These are phyloP conservation scores for Chytriomyces sp. DNA, from an alignment of 192 early-diverging fungal genomes.

Conservation along the genomic window DNA sequence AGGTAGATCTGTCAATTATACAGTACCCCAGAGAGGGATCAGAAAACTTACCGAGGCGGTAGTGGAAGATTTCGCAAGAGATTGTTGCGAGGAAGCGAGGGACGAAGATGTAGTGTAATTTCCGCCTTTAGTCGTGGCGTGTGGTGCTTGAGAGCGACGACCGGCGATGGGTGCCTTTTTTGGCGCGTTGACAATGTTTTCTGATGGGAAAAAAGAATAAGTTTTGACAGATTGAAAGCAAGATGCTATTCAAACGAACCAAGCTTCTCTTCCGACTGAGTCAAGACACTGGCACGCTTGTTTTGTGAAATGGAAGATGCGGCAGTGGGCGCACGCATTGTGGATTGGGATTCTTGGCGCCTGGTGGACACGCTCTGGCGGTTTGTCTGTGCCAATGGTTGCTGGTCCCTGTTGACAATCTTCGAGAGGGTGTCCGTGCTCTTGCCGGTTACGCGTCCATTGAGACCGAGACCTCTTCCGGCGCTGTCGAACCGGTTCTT, in stretches of 20 bases:
- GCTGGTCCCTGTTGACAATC: constrained; percentile 42
- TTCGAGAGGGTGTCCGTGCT: constrained; percentile 42
- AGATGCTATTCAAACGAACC: constrained; percentile 20
- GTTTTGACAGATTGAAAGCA: too few relatives aligned
- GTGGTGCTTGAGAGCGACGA: constrained; percentile 4
- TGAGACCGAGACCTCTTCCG: constrained; percentile 54
- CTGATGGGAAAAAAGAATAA: not conserved
- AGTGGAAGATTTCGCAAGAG: constrained; percentile 12
- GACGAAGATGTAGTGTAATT: constrained; percentile 12
- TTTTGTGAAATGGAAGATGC: not conserved
- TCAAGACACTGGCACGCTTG: constrained; percentile 35
- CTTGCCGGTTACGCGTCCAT: constrained; percentile 48
- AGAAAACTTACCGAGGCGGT: not conserved
- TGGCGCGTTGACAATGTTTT: constrained; percentile 43
- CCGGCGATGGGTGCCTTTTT: constrained; percentile 40
- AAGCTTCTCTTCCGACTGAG: constrained; percentile 42
- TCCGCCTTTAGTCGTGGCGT: not conserved
- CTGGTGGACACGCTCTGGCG: not conserved
- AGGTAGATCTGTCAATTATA: too few relatives aligned
- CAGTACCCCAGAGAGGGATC: too few relatives aligned
- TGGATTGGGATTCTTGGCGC: too few relatives aligned
- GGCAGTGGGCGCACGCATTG: not conserved
- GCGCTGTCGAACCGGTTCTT: constrained; percentile 59
- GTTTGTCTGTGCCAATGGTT: not conserved
- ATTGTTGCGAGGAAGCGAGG: not conserved